phyloP scores from a whole-genome alignment of 2,329 filamentous ascomycete species.

The Camptophora hylomeconis region DNA sequence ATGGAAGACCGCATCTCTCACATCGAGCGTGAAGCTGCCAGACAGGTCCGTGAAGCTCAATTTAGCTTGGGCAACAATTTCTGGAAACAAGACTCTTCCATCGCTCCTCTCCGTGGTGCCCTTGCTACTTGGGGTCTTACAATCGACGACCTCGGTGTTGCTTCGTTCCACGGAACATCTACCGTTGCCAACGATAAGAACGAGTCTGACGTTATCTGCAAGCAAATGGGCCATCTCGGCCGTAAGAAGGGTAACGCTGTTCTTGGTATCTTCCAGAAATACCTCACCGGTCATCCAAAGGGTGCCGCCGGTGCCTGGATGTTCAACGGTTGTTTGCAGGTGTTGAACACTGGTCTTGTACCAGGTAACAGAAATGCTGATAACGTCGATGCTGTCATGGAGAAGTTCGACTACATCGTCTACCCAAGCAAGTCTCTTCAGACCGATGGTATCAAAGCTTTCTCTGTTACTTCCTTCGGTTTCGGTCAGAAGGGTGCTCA shows the following conservation, averaged over 20 bases:
- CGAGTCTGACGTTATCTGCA: slow-evolving; percentile 92
- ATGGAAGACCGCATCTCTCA: slow-evolving; percentile 71
- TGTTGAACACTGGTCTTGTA: slow-evolving; percentile 84
- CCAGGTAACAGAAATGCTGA: slow-evolving; percentile 97
- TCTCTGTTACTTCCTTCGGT: slow-evolving; percentile 96
- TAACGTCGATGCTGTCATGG: slow-evolving; percentile 92
- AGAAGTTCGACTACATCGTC: slow-evolving; percentile 94
- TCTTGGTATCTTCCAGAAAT: slow-evolving; percentile 98
- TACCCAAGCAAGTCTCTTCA: slow-evolving; percentile 93
- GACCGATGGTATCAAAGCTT: slow-evolving; percentile 95
- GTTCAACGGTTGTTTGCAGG: slow-evolving; percentile 96
- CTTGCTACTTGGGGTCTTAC: slow-evolving; percentile 97
- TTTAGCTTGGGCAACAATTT: slow-evolving; percentile 94
- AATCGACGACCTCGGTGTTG: slow-evolving; percentile 86
- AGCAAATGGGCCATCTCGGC: slow-evolving; percentile 89
- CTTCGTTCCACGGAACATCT: slow-evolving; percentile 97
- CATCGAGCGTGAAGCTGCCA: slow-evolving; percentile 73
- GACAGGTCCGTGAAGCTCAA: slow-evolving; percentile 87
- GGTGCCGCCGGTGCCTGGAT: slow-evolving; percentile 99
- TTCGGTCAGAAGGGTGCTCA: slow-evolving; percentile 99
- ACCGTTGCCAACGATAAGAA: slow-evolving; percentile 99
- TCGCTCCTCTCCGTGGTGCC: slow-evolving; percentile 88
- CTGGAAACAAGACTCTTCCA: slow-evolving; percentile 91
- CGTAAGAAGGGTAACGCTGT: slow-evolving; percentile 94
- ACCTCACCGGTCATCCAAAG: slow-evolving; percentile 96